Base-by-base conservation (phyloP, 768 basidiomycete species). In the Agaricus blazei region DNA sequence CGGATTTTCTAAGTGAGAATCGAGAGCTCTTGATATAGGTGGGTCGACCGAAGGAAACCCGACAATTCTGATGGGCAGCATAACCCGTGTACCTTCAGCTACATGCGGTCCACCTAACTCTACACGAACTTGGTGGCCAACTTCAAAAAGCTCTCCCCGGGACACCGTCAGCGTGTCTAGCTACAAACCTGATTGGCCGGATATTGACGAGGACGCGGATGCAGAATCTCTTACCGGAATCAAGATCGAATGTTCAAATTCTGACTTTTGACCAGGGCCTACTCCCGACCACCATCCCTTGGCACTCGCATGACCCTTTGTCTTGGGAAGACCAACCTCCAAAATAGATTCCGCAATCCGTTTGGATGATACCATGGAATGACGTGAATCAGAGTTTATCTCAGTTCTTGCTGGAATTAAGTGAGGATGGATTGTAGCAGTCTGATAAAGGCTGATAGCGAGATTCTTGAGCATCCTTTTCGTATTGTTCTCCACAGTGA, bases 281-380 rank as follows among this genome's bases (percentile, higher is more conserved):
- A 95, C 83, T 7, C 94, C 94, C 4, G 82, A 76, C 93, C 93
- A 96, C 88, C 91, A 96, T 1, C 93, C 93, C 62, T 84, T 86
- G 24, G 84, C 88, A 41, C 88, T 92, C 9, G 87, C 88, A 64
- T 83, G 79, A 2, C 88, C 88, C 58, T 80, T 79, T 6, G 82
- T 69, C 27, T 79, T 80, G 40, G 77, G 76, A 48, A 86, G 80
- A 5, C 85, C 82, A 65, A 85, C 82, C 60, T 85, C 82, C 27
- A 96, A 75, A 3, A 73, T 73, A 31, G 81, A 78, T 62, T 85
- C 84, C 1, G 84, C 80, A 1, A 94, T 75, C 58, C 82, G 77
- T 65, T 87, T 89, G 51, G 75, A 72, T 15, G 71, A 78, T 4
- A 85, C 83, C 38, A 79, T 70, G 0, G 85, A 83, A 65, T 84